Evolutionary conservation across 1,284 basidiomycete species (phyloP).

Genomic region (Somion occarium): DNA sequence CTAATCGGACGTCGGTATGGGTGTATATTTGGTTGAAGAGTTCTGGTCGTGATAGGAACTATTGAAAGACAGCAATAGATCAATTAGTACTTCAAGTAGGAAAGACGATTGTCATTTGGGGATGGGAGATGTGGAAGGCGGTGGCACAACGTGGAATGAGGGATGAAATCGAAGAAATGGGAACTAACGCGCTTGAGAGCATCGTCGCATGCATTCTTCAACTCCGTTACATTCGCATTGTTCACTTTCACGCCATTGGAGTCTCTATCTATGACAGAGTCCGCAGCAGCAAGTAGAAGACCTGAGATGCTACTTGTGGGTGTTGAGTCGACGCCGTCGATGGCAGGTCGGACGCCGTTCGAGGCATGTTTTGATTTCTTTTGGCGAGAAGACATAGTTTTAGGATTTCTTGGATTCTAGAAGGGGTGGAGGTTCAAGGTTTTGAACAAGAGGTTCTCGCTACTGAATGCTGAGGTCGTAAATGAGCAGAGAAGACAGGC

Average conservation of each 20-base stretch:
- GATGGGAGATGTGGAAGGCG: not conserved
- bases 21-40: slow-evolving; percentile 82
- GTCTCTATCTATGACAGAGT: slow-evolving; percentile 9
- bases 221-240: slow-evolving; percentile 73
- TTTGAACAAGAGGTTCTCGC: no score
- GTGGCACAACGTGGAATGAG: not conserved
- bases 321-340: no score
- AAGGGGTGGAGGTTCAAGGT: no score
- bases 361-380: no score
- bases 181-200: slow-evolving; percentile 78
- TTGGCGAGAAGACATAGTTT: no score
- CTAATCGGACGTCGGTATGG: slow-evolving; percentile 83
- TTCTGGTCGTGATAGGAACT: slow-evolving; percentile 78
- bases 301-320: not conserved
- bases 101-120: not conserved
- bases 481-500: no score
- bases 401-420: no score
- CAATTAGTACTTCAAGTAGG: no score
- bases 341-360: no score
- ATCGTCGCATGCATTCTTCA: slow-evolving; percentile 90
- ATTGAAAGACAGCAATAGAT: slow-evolving; percentile 13
- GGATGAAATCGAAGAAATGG: slow-evolving; percentile 1
- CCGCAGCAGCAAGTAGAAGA: slow-evolving; percentile 11
- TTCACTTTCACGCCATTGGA: slow-evolving; percentile 80
- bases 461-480: no score